Evolutionary conservation across 2,329 filamentous ascomycete genomes (phyloP), one percentile per base, ranked within the genome.

Genomic region (Fusarium dimerum): DNA sequence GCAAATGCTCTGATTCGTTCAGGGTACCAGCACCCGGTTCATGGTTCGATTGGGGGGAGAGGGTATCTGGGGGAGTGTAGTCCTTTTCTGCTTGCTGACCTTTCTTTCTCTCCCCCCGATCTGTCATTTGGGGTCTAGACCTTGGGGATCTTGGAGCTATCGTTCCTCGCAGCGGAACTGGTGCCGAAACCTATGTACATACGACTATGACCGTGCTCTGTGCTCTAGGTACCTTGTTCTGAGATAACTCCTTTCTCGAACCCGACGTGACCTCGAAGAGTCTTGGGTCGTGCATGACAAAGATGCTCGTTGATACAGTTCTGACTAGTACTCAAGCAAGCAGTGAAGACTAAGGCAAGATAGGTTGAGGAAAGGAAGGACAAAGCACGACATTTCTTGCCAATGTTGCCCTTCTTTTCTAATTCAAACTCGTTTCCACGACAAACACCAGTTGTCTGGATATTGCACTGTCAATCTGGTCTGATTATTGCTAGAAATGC

Each of bases 1-100:
- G 15, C 30, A 46, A 46, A 15, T 44, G 43, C 20, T 38, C 15
- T 50, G 43, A 56, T 46, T 49, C 40, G 44, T 34, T 20, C 30
- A 40, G 32, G 7, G 20, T 26, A 5, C 20, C 20, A 5, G 7
- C 20, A 36, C 11, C 32, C 13, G 4, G 32, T 9, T 36, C 10
- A 36, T 36, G 32, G 29, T 40, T 51, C 39, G 43, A 12, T 39
- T 40, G 13, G 10, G 32, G 32, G 13, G 3, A 4, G 13, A 4
- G 32, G 32, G 13, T 15, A 4, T 36, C 20, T 7, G 4, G 20
- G 20, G 20, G 32, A 36, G 32, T 36, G 32, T 15, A 36, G 11
- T 12, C 32, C 10, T 36, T 9, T 12, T 36, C 11, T 36, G 4
- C 20, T 26, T 7, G 5, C 7, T 26, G 5, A 4, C 20, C 20